Evolutionary conservation across 2,329 filamentous ascomycete genomes (phyloP).

Genomic region (Alternaria sp.): DNA sequence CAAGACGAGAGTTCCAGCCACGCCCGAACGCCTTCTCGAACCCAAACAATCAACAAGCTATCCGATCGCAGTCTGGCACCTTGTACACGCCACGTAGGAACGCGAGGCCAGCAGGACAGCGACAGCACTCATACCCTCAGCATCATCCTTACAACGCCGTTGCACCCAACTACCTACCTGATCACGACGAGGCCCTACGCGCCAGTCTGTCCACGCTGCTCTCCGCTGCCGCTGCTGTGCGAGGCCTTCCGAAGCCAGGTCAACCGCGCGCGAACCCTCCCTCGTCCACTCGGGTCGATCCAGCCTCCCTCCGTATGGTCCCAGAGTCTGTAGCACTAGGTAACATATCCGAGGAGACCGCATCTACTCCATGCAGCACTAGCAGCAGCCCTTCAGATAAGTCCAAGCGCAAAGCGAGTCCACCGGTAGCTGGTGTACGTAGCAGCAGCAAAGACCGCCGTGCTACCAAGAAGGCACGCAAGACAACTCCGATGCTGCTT

Average conservation of each 20-base stretch:
- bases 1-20: constrained; percentile 73
- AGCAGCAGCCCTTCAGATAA: constrained; percentile 50
- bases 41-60: constrained; percentile 64
- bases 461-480: constrained; percentile 56
- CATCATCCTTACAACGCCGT: constrained; percentile 72
- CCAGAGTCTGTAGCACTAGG: constrained; percentile 66
- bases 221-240: constrained; percentile 91
- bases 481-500: constrained; percentile 42
- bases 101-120: constrained; percentile 47
- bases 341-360: constrained; percentile 44
- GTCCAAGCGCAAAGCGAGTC: constrained; percentile 57
- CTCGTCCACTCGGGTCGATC: constrained; percentile 55
- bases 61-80: constrained; percentile 57
- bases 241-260: constrained; percentile 74
- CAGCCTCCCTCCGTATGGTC: constrained; percentile 65
- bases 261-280: constrained; percentile 47
- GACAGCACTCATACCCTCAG: constrained; percentile 54
- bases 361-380: constrained; percentile 39
- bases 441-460: constrained; percentile 57
- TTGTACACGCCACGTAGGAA: constrained; percentile 56
- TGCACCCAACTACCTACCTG: constrained; percentile 78
- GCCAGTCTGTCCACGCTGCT: constrained; percentile 94
- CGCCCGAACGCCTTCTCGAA: constrained; percentile 94
- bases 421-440: constrained; percentile 40
- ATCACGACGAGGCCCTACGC: constrained; percentile 91